phyloP scores from a whole-genome alignment of 2,329 filamentous ascomycete species.

The Madurella mycetomatis region DNA sequence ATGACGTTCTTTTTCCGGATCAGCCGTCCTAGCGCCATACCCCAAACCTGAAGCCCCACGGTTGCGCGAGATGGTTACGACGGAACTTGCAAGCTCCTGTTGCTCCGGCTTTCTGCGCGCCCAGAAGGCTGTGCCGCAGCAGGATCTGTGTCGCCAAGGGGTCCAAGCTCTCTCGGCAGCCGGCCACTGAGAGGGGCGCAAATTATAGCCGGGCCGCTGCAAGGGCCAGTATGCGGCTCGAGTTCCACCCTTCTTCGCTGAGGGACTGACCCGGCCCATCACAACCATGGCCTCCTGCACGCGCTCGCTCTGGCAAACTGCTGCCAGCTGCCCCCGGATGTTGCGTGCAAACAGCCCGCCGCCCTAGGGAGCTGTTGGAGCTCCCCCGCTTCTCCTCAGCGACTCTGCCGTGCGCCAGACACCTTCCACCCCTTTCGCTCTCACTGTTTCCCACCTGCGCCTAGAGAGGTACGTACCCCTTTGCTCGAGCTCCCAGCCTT shows the following conservation, averaged over 20 bases:
- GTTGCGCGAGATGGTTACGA: background rate
- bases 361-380: slow-evolving; percentile 16
- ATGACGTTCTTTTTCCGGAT: background rate
- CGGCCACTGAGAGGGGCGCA: background rate
- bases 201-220: background rate
- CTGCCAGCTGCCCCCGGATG: slow-evolving; percentile 1
- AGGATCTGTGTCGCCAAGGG: background rate
- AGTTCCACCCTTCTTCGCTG: background rate
- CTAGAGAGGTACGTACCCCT: slow-evolving; percentile 26
- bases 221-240: background rate
- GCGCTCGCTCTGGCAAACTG: background rate
- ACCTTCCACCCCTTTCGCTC: slow-evolving; percentile 11
- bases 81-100: background rate
- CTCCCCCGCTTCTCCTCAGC: slow-evolving; percentile 18
- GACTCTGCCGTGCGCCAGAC: slow-evolving; percentile 10
- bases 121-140: background rate
- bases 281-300: background rate
- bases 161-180: background rate
- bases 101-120: background rate
- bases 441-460: slow-evolving; percentile 7
- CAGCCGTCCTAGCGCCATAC: background rate
- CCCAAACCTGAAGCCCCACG: background rate
- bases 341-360: slow-evolving; percentile 6
- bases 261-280: background rate
- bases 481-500: slow-evolving; percentile 26